phyloP scores from a whole-genome alignment of 1,284 basidiomycete species.

The Rhodotorula sp. region DNA sequence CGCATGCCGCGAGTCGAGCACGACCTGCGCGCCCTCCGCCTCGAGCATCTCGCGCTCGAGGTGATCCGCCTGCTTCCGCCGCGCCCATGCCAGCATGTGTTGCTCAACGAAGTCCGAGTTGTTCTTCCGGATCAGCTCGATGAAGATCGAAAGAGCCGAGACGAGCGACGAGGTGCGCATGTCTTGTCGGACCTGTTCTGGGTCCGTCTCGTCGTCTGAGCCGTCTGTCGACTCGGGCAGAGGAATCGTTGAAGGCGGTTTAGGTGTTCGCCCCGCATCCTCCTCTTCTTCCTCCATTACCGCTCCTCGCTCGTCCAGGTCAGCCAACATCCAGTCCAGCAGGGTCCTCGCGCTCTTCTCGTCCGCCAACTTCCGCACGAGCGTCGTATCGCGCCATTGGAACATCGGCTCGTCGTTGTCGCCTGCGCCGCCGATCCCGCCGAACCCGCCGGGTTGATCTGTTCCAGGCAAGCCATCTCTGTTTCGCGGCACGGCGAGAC shows the following conservation, averaged over 20 bases:
- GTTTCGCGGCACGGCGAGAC: conserved; percentile 60
- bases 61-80: conserved; percentile 46
- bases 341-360: conserved; percentile 70
- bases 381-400: conserved; percentile 61
- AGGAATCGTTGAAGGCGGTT: not conserved
- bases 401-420: conserved; percentile 30
- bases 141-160: conserved; percentile 82
- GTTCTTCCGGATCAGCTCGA: conserved; percentile 96
- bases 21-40: conserved; percentile 66
- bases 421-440: not conserved
- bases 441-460: not conserved
- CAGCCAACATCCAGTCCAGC: conserved; percentile 74
- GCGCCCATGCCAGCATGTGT: conserved; percentile 50
- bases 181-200: conserved; percentile 49
- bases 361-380: conserved; percentile 85
- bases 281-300: conserved; percentile 34
- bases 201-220: conserved; percentile 21
- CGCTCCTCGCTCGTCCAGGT: conserved; percentile 54
- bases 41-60: conserved; percentile 45
- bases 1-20: not conserved
- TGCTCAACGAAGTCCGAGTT: conserved; percentile 99
- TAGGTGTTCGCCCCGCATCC: conserved; percentile 30
- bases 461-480: conserved; percentile 6
- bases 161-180: conserved; percentile 83
- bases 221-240: conserved; percentile 10